Evolutionary conservation across 2,329 filamentous ascomycete genomes (phyloP), one percentile per base, ranked within the genome.

Genomic region (Monosporascus cannonballus): DNA sequence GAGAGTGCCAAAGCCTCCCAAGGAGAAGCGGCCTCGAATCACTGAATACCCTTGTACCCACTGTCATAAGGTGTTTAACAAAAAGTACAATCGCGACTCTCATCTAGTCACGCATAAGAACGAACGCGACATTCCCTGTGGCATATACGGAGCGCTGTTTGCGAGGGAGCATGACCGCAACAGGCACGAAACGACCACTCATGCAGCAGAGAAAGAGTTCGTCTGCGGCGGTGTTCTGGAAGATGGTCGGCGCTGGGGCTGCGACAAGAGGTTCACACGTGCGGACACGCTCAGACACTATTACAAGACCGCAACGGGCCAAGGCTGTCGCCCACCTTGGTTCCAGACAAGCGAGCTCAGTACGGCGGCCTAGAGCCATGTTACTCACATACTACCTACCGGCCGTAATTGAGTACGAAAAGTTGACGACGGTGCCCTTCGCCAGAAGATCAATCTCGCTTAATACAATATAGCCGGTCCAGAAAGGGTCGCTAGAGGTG

Each of bases 1-100:
- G 39, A 34, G 9, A n/a, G 45, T 6, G 24, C 34, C 24, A 15
- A 14, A 18, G 48, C 14, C 9, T 30, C 4, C 47, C 9, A 11
- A 30, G 27, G 9, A 34, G 14, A 46, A 39, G 24, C 27, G 46
- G 15, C 8, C 27, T 39, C 47, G 47, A 7, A 50, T 50, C 38
- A 50, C 30, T 4, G 51, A 49, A 3, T 49, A 49, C n/a, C 20
- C 41, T 14, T 52, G 51, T 18, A 36, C 39, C 8, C 25, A 45
- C 15, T 52, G 47, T 22, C 51, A 46, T 9, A 52, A 44, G 30
- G 38, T 45, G 18, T 49, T 52, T n/a, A 45, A 36, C 38, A 44
- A 49, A 27, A 44, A 25, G 22, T 48, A 27, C 7, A 49, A 52
- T 42, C 39, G 48, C 17, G 48, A 39, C n/a, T 49, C 46, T 20